These are phyloP conservation scores for Dimargaris verticillata DNA, from an alignment of 192 early-diverging fungal genomes.

Conservation along the genomic window DNA sequence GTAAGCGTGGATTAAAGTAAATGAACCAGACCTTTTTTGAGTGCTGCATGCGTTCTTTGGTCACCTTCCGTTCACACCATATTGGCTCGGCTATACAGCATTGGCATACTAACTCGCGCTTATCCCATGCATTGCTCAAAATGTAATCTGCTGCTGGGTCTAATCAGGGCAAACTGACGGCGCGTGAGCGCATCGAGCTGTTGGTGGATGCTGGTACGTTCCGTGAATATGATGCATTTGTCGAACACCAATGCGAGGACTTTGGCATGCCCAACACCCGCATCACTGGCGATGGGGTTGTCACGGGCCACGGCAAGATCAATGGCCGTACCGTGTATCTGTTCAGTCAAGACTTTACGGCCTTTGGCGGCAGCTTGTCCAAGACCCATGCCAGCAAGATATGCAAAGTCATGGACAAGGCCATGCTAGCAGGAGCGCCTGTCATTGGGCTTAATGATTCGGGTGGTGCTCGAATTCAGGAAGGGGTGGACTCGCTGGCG, in stretches of 20 bases:
- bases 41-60: background rate
- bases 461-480: conserved; percentile 94
- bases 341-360: conserved; percentile 89
- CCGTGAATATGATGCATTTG: conserved; percentile 83
- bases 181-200: conserved; percentile 74
- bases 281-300: conserved; percentile 87
- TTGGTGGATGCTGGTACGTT: conserved; percentile 72
- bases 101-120: background rate
- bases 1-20: conserved; percentile 18
- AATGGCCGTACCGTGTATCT: conserved; percentile 80
- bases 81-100: background rate
- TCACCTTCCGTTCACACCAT: background rate
- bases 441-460: conserved; percentile 93
- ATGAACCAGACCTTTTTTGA: background rate
- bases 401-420: conserved; percentile 88
- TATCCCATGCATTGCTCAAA: background rate
- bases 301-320: conserved; percentile 89
- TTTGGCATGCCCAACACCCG: conserved; percentile 70
- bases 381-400: conserved; percentile 82
- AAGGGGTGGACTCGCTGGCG: conserved; percentile 89
- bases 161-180: conserved; percentile 74
- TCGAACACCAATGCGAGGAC: conserved; percentile 84
- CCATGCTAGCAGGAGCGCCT: conserved; percentile 80
- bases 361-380: conserved; percentile 79
- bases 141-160: background rate